Evolutionary conservation across 75 land plant species (phyloP), one percentile per base, ranked within the genome.

Genomic region (Pinus tabuliformis): DNA sequence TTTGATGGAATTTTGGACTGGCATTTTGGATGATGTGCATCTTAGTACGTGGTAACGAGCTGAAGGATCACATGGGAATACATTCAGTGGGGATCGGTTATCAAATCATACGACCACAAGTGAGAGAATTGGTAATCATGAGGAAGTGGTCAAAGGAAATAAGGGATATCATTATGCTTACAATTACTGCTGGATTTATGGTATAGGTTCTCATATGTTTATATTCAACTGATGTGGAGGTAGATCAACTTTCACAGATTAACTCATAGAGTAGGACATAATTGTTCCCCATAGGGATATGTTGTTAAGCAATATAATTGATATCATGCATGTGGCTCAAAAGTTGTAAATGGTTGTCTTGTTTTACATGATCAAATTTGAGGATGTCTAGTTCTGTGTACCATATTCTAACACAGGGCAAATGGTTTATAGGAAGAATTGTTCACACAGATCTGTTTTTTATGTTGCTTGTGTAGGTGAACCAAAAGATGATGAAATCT

Each of bases 401-500:
- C 36, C 33, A 64, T 64, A 36, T 16, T 30, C 36, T 64, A 64
- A 64, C 39, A 37, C 36, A 4, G 16, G 68, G n/a, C 18, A 30
- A 64, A 15, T 64, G 45, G 54, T 42, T 39, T 68, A 5, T 8
- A n/a, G 20, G n/a, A 68, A 20, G 5, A 16, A 42, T 68, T n/a
- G 16, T 49, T 49, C 9, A 49, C 54, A 39, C 42, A 20, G n/a
- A 18, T 68, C 3, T 20, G 26, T 18, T 75, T 56, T 26, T 56
- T 59, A 33, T 18, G 14, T n/a, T 75, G 21, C 15, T 37, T 45
- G 26, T 14, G 33, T 75, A 95, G 99, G 97, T 96, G 22, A 96
- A 96, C 68, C 99, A 96, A 81, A 96, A 96, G 75, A 90, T 96
- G 97, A 93, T 94, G 97, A 96, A 96, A 80, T 81, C 99, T 39